phyloP scores from a whole-genome alignment of 768 basidiomycete genomes.

The Boletus rubropictus region DNA sequence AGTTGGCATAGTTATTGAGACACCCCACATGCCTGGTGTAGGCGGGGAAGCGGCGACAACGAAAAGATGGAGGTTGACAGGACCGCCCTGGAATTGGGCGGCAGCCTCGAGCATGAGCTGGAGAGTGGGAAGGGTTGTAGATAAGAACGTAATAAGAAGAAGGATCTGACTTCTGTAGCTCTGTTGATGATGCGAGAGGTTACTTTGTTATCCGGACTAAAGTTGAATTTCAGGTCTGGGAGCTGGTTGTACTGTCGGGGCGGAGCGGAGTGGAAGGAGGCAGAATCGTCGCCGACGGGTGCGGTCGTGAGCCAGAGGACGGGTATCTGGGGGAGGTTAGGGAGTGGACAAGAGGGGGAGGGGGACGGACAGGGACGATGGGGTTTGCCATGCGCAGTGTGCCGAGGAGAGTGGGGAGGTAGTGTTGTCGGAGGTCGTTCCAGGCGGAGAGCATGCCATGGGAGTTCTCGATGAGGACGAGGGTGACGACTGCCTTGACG shows the following conservation, averaged over 20 bases:
- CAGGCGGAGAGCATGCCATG: conserved; percentile 39
- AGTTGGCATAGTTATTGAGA: conserved; percentile 20
- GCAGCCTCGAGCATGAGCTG: conserved; percentile 30
- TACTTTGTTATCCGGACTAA: conserved; percentile 39
- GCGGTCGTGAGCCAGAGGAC: conserved; percentile 44
- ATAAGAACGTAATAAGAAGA: neutral
- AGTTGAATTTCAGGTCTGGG: conserved; percentile 40
- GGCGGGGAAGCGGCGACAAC: conserved; percentile 50
- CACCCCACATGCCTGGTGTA: conserved; percentile 26
- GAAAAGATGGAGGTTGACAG: conserved; percentile 45
- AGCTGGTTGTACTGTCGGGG: conserved; percentile 40
- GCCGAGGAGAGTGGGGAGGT: conserved; percentile 40
- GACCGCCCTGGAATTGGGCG: conserved; percentile 26
- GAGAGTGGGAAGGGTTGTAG: neutral
- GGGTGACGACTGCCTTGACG: conserved; percentile 27
- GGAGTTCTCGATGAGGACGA: conserved; percentile 55
- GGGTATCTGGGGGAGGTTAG: conserved; percentile 23
- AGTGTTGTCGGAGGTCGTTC: conserved; percentile 45
- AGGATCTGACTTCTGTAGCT: conserved; percentile 40
- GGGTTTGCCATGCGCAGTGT: conserved; percentile 37
- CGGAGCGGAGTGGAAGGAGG: conserved; percentile 16
- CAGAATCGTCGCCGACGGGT: conserved; percentile 31
- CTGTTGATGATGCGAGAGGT: conserved; percentile 38
- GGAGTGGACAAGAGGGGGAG: neutral
- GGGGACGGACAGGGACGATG: conserved; percentile 35